Conservation (phyloP, 805 yeast species). For the Teunomyces tritomae region DNA sequence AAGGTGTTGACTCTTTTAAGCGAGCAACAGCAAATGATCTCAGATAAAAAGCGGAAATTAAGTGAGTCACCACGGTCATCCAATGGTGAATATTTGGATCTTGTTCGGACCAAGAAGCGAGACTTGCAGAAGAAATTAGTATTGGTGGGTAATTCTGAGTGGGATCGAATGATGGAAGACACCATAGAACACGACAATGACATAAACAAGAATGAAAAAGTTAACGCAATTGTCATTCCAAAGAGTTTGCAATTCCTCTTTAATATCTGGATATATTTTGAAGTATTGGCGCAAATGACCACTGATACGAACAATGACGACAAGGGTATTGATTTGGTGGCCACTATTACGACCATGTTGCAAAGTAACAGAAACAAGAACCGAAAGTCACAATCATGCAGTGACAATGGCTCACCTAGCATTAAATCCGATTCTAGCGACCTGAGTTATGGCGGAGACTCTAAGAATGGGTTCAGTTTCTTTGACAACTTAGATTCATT, state of each 20-base stretch:
- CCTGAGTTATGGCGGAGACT: conserved; percentile 16
- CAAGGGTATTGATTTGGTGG: conserved; percentile 41
- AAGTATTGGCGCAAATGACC: conserved; percentile 65
- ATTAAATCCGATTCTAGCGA: conserved; percentile 23
- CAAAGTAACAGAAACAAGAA: conserved; percentile 19
- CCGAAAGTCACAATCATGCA: background rate
- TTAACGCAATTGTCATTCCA: conserved; percentile 24
- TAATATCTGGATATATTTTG: conserved; percentile 67
- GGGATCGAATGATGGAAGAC: conserved; percentile 26
- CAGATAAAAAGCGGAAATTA: conserved; percentile 11
- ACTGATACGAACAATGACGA: conserved; percentile 47
- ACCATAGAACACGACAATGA: conserved; percentile 2
- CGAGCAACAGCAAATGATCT: conserved; percentile 19
- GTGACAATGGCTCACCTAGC: conserved; percentile 9
- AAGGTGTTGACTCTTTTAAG: conserved; percentile 36
- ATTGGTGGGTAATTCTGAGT: conserved; percentile 30
- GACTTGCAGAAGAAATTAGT: conserved; percentile 24
- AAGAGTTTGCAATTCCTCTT: conserved; percentile 50
- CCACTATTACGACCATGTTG: conserved; percentile 35
- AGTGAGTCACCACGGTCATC: conserved; percentile 8
- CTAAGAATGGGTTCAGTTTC: conserved; percentile 20
- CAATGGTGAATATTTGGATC: conserved; percentile 4
- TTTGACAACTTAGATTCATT: conserved; percentile 42
- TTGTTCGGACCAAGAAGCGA: conserved; percentile 5
- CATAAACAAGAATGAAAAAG: conserved; percentile 4